phyloP scores from a whole-genome alignment of 2,329 filamentous ascomycete species.

The Cadophora malorum region DNA sequence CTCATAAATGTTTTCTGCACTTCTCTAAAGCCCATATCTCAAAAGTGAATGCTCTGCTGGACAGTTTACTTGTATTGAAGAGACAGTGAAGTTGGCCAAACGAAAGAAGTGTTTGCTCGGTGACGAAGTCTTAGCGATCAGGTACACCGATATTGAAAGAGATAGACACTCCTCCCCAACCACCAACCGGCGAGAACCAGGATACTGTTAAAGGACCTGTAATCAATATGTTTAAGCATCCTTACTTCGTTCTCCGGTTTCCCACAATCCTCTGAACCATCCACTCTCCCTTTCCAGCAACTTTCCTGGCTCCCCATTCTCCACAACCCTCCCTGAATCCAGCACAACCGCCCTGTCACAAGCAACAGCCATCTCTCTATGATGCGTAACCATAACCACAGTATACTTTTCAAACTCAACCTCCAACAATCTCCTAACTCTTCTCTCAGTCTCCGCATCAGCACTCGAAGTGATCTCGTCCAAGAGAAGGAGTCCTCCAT shows the following conservation, averaged over 20 bases:
- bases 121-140: too few relatives aligned
- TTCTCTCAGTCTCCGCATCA: background rate
- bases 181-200: too few relatives aligned
- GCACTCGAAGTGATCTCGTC: background rate
- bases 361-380: background rate
- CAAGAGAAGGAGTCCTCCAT: background rate
- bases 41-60: too few relatives aligned
- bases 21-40: too few relatives aligned
- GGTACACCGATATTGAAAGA: too few relatives aligned
- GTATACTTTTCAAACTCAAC: background rate
- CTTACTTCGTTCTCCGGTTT: background rate
- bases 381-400: constrained; percentile 1
- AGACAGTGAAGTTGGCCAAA: too few relatives aligned
- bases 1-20: too few relatives aligned
- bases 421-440: background rate
- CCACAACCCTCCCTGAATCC: background rate
- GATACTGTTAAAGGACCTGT: too few relatives aligned
- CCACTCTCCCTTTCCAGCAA: background rate
- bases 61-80: too few relatives aligned
- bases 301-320: background rate
- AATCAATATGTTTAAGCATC: too few relatives aligned
- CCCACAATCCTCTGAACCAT: background rate
- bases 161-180: too few relatives aligned
- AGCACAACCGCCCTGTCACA: background rate
- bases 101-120: too few relatives aligned